Conservation (phyloP, 202 grass and related monocot species). For the Brachypodium distachyon region DNA sequence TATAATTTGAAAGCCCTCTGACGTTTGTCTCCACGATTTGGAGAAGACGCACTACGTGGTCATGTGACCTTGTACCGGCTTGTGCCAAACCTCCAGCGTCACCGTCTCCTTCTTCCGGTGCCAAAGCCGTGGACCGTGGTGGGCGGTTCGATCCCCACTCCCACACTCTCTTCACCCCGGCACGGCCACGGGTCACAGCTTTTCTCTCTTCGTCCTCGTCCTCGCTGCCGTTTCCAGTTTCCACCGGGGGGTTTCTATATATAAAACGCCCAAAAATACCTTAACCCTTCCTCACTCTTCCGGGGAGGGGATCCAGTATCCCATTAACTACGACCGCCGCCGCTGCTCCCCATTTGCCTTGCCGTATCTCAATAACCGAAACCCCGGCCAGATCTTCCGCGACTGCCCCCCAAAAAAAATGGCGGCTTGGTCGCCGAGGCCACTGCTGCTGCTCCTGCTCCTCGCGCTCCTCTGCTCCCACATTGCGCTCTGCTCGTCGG, state of each 20-base stretch:
- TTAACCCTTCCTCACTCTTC: slow-evolving; percentile 11
- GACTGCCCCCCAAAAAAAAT: slow-evolving; percentile 9
- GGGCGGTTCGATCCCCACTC: slow-evolving; percentile 45
- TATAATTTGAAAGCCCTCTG: neutral
- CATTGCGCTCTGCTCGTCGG: slow-evolving; percentile 48
- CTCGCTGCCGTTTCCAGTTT: neutral
- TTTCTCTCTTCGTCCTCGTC: neutral
- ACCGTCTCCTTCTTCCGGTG: neutral
- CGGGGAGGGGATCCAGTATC: slow-evolving; percentile 4
- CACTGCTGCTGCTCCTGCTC: slow-evolving; percentile 25
- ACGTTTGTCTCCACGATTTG: neutral
- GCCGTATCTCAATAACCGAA: neutral
- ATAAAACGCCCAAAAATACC: slow-evolving; percentile 19
- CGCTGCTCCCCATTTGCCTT: neutral
- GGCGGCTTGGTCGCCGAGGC: slow-evolving; percentile 19
- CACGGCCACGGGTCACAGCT: neutral
- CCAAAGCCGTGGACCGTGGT: neutral
- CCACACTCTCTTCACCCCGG: neutral
- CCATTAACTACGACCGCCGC: neutral
- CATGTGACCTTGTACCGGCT: neutral
- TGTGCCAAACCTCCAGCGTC: neutral
- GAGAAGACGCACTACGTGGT: neutral
- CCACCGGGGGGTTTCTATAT: neutral
- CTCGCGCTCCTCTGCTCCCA: slow-evolving; percentile 55
- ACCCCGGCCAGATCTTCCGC: neutral